Base-by-base conservation (phyloP, 441 rosid genomes). In the Omphalea diandra region DNA sequence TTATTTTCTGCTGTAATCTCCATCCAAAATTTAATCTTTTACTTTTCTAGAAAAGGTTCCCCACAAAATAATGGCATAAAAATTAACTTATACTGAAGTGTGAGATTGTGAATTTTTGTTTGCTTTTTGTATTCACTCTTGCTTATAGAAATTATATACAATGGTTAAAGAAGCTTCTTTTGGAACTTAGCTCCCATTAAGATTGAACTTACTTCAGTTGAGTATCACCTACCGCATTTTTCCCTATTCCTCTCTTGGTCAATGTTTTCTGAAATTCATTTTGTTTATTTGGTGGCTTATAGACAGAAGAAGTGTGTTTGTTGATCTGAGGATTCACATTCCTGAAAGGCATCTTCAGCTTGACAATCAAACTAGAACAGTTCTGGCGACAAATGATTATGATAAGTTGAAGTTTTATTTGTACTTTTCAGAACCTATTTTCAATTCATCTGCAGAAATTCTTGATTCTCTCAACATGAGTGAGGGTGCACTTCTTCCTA, bases 361-460 rank as follows among this genome's bases (percentile, higher is more conserved):
- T 69, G 76, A 84, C 59, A 76, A 76, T 65, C 81, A 86, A 81
- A 82, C 81, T 14, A 89, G 99, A 80, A 86, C 84, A 0, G 96
- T 92, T 59, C 90, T 83, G 78, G 97, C 99, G 78, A 94, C 98
- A 55, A 92, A 87, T 75, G 73, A 84, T 56, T 52, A 79, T 55
- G 69, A 81, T 60, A 83, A 89, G 67, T 73, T 94, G 47, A 89
- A 88, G 82, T 80, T 88, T 73, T 90, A 78, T 74, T 69, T 94
- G 76, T 90, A 90, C 83, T 94, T 94, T 77, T 86, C 99, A 4
- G 75, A 79, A 76, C 90, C 97, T n/a, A 68, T 94, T 77, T 77
- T 86, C 53, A 94, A 92, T 73, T 83, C 98, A 53, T 85, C 98
- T 7, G 62, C 77, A 1, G 86, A 94, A 67, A 76, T 94, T 79